Evolutionary conservation across 2,329 filamentous ascomycete genomes (phyloP).

Genomic region (Penicillium decumbens): DNA sequence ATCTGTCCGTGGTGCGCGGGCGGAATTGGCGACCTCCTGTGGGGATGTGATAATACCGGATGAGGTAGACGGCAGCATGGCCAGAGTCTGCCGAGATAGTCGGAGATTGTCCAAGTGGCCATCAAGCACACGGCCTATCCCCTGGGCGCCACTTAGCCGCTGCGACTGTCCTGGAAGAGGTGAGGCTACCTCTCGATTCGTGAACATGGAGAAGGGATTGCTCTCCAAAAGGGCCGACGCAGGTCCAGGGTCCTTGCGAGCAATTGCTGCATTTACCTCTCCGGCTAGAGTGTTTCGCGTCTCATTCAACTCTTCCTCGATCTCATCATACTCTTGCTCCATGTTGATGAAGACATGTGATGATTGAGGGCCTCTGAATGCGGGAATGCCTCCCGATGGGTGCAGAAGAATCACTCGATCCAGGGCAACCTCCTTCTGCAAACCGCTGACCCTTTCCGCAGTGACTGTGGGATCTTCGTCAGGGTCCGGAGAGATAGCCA

Average conservation of each 20-base stretch:
- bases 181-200: constrained; percentile 27
- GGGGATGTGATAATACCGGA: constrained; percentile 89
- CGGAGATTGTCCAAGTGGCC: constrained; percentile 67
- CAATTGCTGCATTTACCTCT: constrained; percentile 13
- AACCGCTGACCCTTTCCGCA: constrained; percentile 37
- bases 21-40: constrained; percentile 66
- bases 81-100: constrained; percentile 64
- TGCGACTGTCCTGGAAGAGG: constrained; percentile 19
- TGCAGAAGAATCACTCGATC: constrained; percentile 89
- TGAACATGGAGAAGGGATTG: constrained; percentile 46
- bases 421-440: constrained; percentile 57
- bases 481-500: constrained; percentile 48
- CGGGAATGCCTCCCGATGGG: constrained; percentile 76
- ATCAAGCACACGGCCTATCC: constrained; percentile 27
- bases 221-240: constrained; percentile 26
- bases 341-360: constrained; percentile 86
- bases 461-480: constrained; percentile 44
- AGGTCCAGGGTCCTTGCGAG: constrained; percentile 11
- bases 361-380: constrained; percentile 55
- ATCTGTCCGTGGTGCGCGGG: constrained; percentile 27
- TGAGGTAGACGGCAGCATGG: constrained; percentile 73
- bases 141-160: constrained; percentile 4
- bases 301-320: constrained; percentile 57
- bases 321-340: constrained; percentile 75
- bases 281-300: constrained; percentile 19